Evolutionary conservation across 257 asterid genomes (phyloP), one percentile per base, ranked within the genome.

Genomic region (Dorcoceras hygrometricum): DNA sequence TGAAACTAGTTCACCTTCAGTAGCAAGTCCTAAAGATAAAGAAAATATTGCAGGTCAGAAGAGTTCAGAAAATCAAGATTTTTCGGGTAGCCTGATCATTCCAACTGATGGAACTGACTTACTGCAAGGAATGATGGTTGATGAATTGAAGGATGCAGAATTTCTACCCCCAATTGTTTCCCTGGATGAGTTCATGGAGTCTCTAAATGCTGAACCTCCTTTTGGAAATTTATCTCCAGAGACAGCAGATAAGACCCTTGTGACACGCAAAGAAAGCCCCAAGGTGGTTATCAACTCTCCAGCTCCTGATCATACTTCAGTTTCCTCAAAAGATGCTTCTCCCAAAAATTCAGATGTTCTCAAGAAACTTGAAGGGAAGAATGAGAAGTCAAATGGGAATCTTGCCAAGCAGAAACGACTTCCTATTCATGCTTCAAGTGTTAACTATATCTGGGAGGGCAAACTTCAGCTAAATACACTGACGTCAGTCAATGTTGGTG

Each of bases 71-170:
- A 89, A 78, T 72, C 83, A 80, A 67, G 91, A 90, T 65, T 57
- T 75, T 74, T 59, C 84, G 10, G 87, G 79, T 32, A 82, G 95
- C 78, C 82, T 94, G 66, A 71, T 89, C 25, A 90, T 90, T 70
- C 96, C 90, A 0, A 83, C 91, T 57, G 99, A 90, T 69, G 99
- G 91, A 54, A 75, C 93, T 28, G 99, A 94, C 82, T 74, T 89
- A 32, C 88, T 94, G 97, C 99, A 94, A 78, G 97, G 96, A 73
- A 85, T 90, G 85, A 90, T 89, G 53, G 98, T 82, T 67, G 99
- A 90, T 64, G 99, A 94, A 77, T 57, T 90, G 63, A 94, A 89
- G 80, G 95, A 94, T 77, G 84, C 88, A 2, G 95, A 83, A 53
- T 77, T 80, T 77, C 86, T 94, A 64, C 97, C 98, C 53, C 97